A percentile compares a stretch with the other conserved stretches of the same genome.
These are phyloP conservation scores for Auriscalpium microsporum DNA, from an alignment of 768 basidiomycete species.

Conservation along the genomic window DNA sequence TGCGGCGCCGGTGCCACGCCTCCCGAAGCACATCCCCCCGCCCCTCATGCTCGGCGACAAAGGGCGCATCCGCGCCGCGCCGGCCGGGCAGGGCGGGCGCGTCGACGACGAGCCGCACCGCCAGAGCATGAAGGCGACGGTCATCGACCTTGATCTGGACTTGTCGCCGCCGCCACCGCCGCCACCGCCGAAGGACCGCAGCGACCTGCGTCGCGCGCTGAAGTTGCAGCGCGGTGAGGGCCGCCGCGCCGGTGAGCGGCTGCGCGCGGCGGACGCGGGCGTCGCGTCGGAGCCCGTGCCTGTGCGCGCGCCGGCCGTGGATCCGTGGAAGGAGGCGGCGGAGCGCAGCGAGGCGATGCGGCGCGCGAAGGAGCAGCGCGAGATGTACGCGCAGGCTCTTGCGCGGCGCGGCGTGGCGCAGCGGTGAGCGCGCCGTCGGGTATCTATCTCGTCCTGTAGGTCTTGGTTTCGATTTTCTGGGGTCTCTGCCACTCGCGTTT, in stretches of 20 bases:
- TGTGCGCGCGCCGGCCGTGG: too few relatives aligned
- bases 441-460: too few relatives aligned
- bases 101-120: background rate
- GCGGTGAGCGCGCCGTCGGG: too few relatives aligned
- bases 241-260: background rate
- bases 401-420: too few relatives aligned
- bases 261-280: background rate
- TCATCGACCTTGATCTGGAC: background rate
- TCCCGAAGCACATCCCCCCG: background rate
- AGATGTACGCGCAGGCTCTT: too few relatives aligned
- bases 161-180: too few relatives aligned
- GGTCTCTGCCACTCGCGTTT: too few relatives aligned
- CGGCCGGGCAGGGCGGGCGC: background rate
- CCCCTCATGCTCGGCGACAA: background rate
- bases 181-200: too few relatives aligned
- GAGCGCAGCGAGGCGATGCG: too few relatives aligned
- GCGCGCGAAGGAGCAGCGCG: too few relatives aligned
- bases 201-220: background rate
- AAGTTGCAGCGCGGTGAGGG: background rate
- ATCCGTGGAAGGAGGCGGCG: too few relatives aligned
- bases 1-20: background rate
- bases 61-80: background rate
- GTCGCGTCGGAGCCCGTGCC: background rate
- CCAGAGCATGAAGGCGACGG: background rate
- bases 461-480: too few relatives aligned